Conservation (phyloP, 2,329 filamentous ascomycete genomes). For the Alternaria gansuensis region DNA sequence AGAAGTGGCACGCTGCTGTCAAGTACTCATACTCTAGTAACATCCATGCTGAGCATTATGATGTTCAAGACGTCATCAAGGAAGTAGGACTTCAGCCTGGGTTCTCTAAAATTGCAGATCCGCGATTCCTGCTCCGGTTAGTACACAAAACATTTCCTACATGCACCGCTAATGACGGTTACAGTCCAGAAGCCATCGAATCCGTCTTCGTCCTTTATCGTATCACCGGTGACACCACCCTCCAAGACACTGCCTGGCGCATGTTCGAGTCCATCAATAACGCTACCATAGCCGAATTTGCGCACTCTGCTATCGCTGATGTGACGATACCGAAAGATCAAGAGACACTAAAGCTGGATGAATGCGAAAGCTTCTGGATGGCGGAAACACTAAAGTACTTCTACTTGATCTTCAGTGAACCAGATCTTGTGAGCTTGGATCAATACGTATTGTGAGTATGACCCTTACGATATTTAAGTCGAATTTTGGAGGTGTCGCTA, state of each 20-base stretch:
- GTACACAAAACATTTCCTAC: slow-evolving; percentile 4
- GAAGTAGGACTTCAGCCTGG: slow-evolving; percentile 55
- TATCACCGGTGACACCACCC: slow-evolving; percentile 78
- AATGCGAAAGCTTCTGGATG: slow-evolving; percentile 80
- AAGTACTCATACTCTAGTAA: slow-evolving; percentile 26
- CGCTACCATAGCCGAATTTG: slow-evolving; percentile 71
- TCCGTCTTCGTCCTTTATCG: slow-evolving; percentile 91
- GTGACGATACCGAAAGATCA: slow-evolving; percentile 58
- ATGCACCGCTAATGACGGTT: neutral
- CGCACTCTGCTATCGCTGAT: slow-evolving; percentile 74
- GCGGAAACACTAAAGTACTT: slow-evolving; percentile 94
- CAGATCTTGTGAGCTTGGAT: slow-evolving; percentile 71
- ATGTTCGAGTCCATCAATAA: slow-evolving; percentile 80
- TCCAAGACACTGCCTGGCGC: slow-evolving; percentile 83
- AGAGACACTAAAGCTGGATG: slow-evolving; percentile 42
- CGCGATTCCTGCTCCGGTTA: slow-evolving; percentile 55
- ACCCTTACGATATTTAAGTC: neutral
- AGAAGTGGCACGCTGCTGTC: slow-evolving; percentile 55
- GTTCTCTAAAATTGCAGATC: slow-evolving; percentile 51
- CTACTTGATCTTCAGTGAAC: slow-evolving; percentile 79
- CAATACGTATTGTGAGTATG: slow-evolving; percentile 66
- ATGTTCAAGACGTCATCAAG: slow-evolving; percentile 45
- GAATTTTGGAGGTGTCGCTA: neutral
- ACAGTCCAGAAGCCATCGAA: slow-evolving; percentile 84
- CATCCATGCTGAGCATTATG: slow-evolving; percentile 21